phyloP scores from a whole-genome alignment of 176 grass and related monocot species.

The Carex scoparia region DNA sequence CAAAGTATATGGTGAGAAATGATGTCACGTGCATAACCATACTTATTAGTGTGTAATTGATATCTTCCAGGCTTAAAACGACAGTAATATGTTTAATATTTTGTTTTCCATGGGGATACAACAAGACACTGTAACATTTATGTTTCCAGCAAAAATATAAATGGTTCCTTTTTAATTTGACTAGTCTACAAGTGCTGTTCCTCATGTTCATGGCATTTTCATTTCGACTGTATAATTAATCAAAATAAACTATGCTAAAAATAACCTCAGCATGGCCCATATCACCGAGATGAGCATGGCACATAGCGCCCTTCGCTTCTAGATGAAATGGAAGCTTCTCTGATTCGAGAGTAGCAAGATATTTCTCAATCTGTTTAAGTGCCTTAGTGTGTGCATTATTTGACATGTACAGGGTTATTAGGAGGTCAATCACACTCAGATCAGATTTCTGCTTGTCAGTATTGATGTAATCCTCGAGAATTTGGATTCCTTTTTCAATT shows the following conservation, averaged over 20 bases:
- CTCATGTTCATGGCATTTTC: neutral
- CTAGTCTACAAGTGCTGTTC: neutral
- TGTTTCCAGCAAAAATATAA: neutral
- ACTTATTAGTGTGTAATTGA: neutral
- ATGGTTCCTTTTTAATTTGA: neutral
- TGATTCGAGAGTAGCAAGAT: slow-evolving; percentile 22
- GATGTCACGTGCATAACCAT: neutral
- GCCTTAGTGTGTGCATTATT: slow-evolving; percentile 61
- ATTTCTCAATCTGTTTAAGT: slow-evolving; percentile 50
- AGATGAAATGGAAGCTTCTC: slow-evolving; percentile 47
- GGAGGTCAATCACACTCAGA: slow-evolving; percentile 50
- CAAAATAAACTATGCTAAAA: slow-evolving; percentile 6
- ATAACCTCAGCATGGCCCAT: slow-evolving; percentile 75
- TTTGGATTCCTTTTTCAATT: slow-evolving; percentile 59
- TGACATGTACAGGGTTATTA: slow-evolving; percentile 61
- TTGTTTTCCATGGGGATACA: neutral
- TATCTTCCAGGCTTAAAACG: neutral
- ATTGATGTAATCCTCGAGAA: slow-evolving; percentile 62
- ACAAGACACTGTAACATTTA: neutral
- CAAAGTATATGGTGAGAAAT: neutral
- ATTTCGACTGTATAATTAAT: neutral
- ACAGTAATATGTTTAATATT: neutral
- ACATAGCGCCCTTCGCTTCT: slow-evolving; percentile 60
- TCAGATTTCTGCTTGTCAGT: slow-evolving; percentile 27
- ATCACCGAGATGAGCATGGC: slow-evolving; percentile 69